Conservation (phyloP, 139 green algal genomes). For the Ulvella scutata region DNA sequence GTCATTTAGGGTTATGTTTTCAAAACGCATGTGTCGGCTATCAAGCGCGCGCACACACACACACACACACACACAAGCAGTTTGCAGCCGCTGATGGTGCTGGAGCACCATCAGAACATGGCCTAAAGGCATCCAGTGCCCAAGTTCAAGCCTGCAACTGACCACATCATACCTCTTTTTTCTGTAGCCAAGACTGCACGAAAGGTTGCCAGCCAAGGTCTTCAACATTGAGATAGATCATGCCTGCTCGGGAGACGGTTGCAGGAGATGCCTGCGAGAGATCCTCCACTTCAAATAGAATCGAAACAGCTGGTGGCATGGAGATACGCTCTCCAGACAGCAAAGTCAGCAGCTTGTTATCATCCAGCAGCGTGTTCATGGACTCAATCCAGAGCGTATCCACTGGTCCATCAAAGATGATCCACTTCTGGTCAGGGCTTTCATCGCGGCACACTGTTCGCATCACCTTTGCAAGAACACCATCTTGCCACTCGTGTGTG, state of each 20-base stretch:
- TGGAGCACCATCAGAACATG: too few relatives aligned
- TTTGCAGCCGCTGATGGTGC: too few relatives aligned
- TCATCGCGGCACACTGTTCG: conserved; percentile 55
- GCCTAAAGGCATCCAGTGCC: too few relatives aligned
- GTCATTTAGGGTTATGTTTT: too few relatives aligned
- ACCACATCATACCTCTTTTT: conserved; percentile 21
- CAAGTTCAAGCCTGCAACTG: too few relatives aligned
- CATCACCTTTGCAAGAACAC: conserved; percentile 56
- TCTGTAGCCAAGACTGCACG: conserved; percentile 45
- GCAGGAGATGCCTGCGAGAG: conserved; percentile 51
- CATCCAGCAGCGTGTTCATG: conserved; percentile 71
- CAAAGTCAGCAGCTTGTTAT: conserved; percentile 72
- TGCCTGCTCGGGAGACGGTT: conserved; percentile 52
- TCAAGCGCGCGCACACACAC: too few relatives aligned
- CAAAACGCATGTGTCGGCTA: too few relatives aligned
- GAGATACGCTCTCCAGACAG: conserved; percentile 58
- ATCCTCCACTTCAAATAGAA: conserved; percentile 77
- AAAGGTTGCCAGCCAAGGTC: conserved; percentile 60
- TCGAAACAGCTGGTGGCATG: conserved; percentile 49
- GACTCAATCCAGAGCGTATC: conserved; percentile 74
- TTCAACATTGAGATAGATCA: conserved; percentile 77
- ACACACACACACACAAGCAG: too few relatives aligned
- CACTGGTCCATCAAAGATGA: conserved; percentile 68
- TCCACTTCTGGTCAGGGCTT: conserved; percentile 44
- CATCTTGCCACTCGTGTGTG: conserved; percentile 61